Conservation (phyloP, 805 yeast genomes). For the Yarrowia deformans region DNA sequence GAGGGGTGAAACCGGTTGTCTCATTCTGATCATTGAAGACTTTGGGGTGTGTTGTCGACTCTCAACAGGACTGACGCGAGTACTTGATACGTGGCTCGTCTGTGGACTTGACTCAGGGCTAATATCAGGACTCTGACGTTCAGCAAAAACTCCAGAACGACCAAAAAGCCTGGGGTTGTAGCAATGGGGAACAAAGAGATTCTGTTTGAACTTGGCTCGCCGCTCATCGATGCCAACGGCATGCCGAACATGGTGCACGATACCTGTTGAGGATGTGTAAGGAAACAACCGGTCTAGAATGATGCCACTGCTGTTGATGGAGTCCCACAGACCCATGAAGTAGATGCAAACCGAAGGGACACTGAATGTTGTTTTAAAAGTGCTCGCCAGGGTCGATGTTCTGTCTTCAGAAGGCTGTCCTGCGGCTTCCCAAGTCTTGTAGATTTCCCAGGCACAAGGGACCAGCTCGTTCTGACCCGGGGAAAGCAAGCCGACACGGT, state of each 20-base stretch:
- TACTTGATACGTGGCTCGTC: background rate
- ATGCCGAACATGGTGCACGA: constrained; percentile 68
- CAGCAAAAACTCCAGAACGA: constrained; percentile 13
- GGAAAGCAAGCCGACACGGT: constrained; percentile 63
- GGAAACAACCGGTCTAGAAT: constrained; percentile 66
- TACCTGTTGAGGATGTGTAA: constrained; percentile 58
- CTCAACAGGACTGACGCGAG: background rate
- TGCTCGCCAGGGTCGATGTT: constrained; percentile 44
- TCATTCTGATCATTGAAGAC: background rate
- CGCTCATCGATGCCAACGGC: constrained; percentile 72
- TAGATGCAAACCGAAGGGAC: constrained; percentile 55
- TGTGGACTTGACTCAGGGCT: background rate
- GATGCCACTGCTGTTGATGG: constrained; percentile 70
- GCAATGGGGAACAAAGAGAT: constrained; percentile 32
- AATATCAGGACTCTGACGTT: background rate
- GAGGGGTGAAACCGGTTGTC: background rate
- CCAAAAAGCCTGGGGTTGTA: constrained; percentile 26
- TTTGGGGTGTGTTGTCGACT: background rate
- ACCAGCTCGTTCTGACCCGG: constrained; percentile 63
- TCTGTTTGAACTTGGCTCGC: constrained; percentile 61
- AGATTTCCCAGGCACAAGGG: constrained; percentile 66
- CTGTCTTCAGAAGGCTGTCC: constrained; percentile 22
- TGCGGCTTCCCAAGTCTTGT: constrained; percentile 60
- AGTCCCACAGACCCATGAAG: constrained; percentile 72
- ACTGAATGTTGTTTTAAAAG: constrained; percentile 62